Base-by-base conservation (phyloP, 2,329 filamentous ascomycete genomes). In the Neonectria punicea region DNA sequence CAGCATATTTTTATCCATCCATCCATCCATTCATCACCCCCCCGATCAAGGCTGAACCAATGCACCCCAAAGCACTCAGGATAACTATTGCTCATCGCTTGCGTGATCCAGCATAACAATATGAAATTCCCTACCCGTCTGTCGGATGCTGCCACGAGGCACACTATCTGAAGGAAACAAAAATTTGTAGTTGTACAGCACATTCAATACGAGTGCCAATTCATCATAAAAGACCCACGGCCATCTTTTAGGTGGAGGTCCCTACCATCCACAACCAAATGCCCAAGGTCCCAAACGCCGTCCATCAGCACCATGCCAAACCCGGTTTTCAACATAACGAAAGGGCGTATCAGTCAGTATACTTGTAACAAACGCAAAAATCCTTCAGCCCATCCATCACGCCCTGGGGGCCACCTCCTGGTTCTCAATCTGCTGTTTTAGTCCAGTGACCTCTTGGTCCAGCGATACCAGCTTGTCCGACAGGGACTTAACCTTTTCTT, bases 401-500 rank as follows among this genome's bases (percentile, higher is more conserved):
- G 66, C 65, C 56, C 73, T 75, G 53, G 68, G 65, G 11, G 72
- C 61, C 30, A 70, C 72, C 51, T 80, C 78, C 22, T 72, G 75
- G 57, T 60, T 70, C 58, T 79, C 76, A 39, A 78, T 67, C 50
- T 79, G 77, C 57, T 77, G 78, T 67, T 78, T 80, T 50, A 80
- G 61, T 7, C 63, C 67, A 13, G 73, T 67, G 30, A 80, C 76
- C 57, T 79, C 77, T 22, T 78, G 71, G 43, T 80, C 78, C 18
- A 80, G 74, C 50, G 68, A 69, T 8, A 69, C 59, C 14, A 81
- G 74, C 63, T 76, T 79, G 9, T 81, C 79, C 2, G 75, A 73
- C 20, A 81, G 67, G 32, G 69, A 70, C 66, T 80, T 81, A 53
- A 81, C 73, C 66, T 79, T 80, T 13, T 88, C 86, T 74, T 95